Evolutionary conservation across 2,329 filamentous ascomycete species (phyloP), one percentile per base, ranked within the genome.

Genomic region (Alternaria angustiovoidea): DNA sequence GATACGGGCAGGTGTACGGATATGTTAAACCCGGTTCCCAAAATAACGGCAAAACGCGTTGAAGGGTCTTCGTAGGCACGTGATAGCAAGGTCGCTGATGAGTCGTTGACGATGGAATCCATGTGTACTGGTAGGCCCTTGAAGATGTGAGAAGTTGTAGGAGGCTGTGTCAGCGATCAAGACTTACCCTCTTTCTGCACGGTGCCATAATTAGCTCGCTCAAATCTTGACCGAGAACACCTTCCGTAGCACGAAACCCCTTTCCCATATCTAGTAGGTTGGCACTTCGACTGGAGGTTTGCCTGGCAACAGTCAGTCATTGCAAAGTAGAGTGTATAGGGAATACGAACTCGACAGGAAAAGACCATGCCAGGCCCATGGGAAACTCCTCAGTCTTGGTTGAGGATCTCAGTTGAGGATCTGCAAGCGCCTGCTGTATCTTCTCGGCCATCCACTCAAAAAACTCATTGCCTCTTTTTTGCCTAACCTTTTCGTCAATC

Each of bases 381-480:
- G 83, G 80, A 56, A 89, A 75, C 11, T 79, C 80, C 18, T 75
- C 76, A 43, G 78, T 64, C 47, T 59, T 66, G 59, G 76, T 75
- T 69, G 65, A 79, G 73, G 53, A 77, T 51, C 77, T 74, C 66
- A 69, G 79, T 75, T 61, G 77, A 63, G 71, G 74, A 52, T 78
- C 75, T 36, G 70, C 75, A 48, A 89, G 76, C 74, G 86, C 85
- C 8, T 83, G 80, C 43, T 83, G 81, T 57, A 90, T 88, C 61
- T 84, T 83, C 48, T 81, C 80, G 6, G 87, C 88, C 84, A 90
- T 88, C 88, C 88, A 90, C 71, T 88, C 86, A 71, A 89, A 90
- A 73, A 90, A 89, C 1, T 81, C 78, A 24, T 81, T 81, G 2
- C 87, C 87, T 57, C 82, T 79, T 60, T 89, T 75, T 46, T 81